phyloP scores from a whole-genome alignment of 1,284 basidiomycete genomes.

The Ganoderma leucocontextum region DNA sequence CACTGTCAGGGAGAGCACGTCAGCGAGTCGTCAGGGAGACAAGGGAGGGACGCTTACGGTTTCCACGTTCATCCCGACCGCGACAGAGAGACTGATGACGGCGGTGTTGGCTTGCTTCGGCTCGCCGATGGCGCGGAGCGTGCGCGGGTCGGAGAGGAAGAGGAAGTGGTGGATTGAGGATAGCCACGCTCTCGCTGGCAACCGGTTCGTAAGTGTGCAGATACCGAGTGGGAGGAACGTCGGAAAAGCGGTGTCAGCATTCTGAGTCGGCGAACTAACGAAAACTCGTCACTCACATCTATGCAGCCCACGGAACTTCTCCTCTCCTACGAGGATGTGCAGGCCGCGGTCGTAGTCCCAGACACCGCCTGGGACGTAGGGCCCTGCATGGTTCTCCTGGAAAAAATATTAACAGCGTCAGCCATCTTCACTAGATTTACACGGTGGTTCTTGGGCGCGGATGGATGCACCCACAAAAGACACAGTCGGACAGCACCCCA shows the following conservation, averaged over 20 bases:
- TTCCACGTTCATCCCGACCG: conserved; percentile 33
- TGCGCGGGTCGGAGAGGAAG: conserved; percentile 58
- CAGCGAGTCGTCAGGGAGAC: background rate
- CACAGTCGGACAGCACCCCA: background rate
- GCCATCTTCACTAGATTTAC: background rate
- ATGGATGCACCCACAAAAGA: conserved; percentile 4
- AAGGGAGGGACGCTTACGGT: conserved; percentile 22
- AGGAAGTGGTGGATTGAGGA: conserved; percentile 55
- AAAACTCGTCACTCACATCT: conserved; percentile 44
- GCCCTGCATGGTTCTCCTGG: conserved; percentile 54
- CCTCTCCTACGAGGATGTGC: conserved; percentile 59
- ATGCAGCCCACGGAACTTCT: conserved; percentile 52
- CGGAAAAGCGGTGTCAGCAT: background rate
- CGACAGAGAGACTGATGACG: conserved; percentile 42
- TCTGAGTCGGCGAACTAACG: background rate
- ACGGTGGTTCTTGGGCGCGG: background rate
- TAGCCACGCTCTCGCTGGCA: conserved; percentile 54
- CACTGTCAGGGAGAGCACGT: conserved; percentile 34
- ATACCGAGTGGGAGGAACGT: conserved; percentile 6
- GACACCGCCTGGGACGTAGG: conserved; percentile 49
- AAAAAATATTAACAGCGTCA: background rate
- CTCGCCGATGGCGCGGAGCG: conserved; percentile 55
- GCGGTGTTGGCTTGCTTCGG: conserved; percentile 49
- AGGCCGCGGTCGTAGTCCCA: conserved; percentile 60
- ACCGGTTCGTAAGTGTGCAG: background rate